Evolutionary conservation across 768 basidiomycete species (phyloP).

Genomic region (Dendrothele bispora): DNA sequence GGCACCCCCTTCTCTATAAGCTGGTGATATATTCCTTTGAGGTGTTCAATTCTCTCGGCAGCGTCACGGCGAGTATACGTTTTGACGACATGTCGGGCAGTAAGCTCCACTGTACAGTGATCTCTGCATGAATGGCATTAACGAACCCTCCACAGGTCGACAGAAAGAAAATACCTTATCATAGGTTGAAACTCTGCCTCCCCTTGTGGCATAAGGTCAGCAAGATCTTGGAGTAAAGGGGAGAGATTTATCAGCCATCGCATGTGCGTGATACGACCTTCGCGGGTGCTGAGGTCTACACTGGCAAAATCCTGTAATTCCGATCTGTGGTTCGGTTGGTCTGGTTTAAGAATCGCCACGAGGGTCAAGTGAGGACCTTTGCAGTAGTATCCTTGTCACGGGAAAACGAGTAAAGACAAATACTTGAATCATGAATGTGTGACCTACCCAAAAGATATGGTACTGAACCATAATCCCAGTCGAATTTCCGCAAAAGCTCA

Average conservation of each 20-base stretch:
- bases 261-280: neutral
- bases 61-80: constrained; percentile 10
- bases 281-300: neutral
- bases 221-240: neutral
- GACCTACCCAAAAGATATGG: constrained; percentile 23
- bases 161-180: no score
- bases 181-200: constrained; percentile 10
- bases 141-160: no score
- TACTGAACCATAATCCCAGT: constrained; percentile 22
- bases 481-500: constrained; percentile 17
- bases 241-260: neutral
- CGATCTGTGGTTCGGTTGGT: neutral
- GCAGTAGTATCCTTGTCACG: constrained; percentile 7
- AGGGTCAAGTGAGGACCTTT: neutral
- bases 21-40: constrained; percentile 14
- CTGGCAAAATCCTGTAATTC: neutral
- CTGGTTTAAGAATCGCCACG: neutral
- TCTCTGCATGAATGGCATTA: no score
- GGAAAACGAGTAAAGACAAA: constrained; percentile 14
- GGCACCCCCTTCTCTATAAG: constrained; percentile 15
- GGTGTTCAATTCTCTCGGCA: constrained; percentile 4
- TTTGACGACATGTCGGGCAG: no score
- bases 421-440: constrained; percentile 8
- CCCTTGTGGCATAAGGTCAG: neutral
- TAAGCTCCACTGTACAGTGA: no score